Evolutionary conservation across 2,329 filamentous ascomycete species (phyloP), one percentile per base, ranked within the genome.

Genomic region (Ophiostoma ulmi): DNA sequence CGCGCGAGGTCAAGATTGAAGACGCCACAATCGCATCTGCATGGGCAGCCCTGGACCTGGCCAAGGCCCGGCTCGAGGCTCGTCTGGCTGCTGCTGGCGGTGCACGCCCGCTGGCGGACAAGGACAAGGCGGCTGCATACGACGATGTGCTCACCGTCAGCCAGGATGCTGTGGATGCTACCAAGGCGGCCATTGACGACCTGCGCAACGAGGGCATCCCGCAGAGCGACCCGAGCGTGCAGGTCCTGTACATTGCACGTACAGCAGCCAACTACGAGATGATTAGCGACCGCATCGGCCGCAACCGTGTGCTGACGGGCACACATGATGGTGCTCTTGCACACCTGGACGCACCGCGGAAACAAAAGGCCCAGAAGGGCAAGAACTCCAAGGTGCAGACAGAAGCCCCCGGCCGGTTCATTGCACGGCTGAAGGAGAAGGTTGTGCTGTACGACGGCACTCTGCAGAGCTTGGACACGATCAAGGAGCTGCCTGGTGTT

Each of bases 251-350:
- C 75, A 91, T 99, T 72, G 97, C 94, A 3, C 90, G 91, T 73
- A 96, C 96, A 0, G 93, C 94, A 1, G 92, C 98, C 71, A 97
- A 95, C 79, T 98, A 97, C 79, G 92, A 92, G 74, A 88, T 97
- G 80, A 91, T 99, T 71, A 94, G 92, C 77, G 98, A 94, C 94
- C 87, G 95, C 78, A 92, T 98, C 74, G 94, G 94, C 36, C 90
- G 95, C 67, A 98, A 99, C 79, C 86, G 95, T 70, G 90, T 97
- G 0, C 82, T 99, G 73, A 92, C 93, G 69, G 94, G 94, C n/a
- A 82, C 87, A 7, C 85, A 91, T 70, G 94, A 98, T 75, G 94
- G 94, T 3, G 85, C 92, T 20, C 79, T 85, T 20, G 79, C 86
- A 26, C 83, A 85, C 22, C 85, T 84, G 71, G 81, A 64, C 83